These are phyloP conservation scores for Phytophthora cajani DNA, from an alignment of 352 stramenopile genomes.

Conservation along the genomic window DNA sequence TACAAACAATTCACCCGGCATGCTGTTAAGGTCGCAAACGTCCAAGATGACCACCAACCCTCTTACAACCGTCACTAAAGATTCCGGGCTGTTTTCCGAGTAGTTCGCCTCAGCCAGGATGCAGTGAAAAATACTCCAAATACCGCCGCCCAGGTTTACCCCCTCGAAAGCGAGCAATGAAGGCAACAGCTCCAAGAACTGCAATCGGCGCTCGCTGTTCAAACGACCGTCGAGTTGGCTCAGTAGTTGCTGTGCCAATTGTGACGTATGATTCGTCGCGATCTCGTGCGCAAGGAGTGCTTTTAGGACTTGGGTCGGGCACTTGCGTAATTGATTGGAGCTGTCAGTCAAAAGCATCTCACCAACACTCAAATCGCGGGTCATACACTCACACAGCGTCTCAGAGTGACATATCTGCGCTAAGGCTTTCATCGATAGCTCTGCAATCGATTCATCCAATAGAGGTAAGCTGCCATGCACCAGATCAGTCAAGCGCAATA, in stretches of 20 bases:
- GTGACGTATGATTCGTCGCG: neutral
- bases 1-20: slow-evolving; percentile 5
- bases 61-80: neutral
- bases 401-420: slow-evolving; percentile 4
- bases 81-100: neutral
- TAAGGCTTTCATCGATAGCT: slow-evolving; percentile 7
- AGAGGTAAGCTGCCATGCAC: neutral
- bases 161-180: neutral
- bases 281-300: neutral
- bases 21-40: neutral
- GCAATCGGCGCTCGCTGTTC: neutral
- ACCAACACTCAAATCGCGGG: slow-evolving; percentile 8
- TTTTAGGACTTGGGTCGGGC: slow-evolving; percentile 10
- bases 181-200: slow-evolving; percentile 16
- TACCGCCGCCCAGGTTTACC: neutral
- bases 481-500: slow-evolving; percentile 14
- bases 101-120: neutral
- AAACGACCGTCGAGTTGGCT: neutral
- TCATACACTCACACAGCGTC: slow-evolving; percentile 4
- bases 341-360: neutral
- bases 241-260: slow-evolving; percentile 4
- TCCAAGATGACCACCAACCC: neutral
- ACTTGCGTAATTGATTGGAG: neutral
- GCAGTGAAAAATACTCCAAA: neutral
- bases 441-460: neutral